Percentiles rank a stretch among this genome's conserved stretches.
These are phyloP conservation scores for Fusarium falciforme DNA, from an alignment of 2,329 filamentous ascomycete genomes.

Conservation along the genomic window DNA sequence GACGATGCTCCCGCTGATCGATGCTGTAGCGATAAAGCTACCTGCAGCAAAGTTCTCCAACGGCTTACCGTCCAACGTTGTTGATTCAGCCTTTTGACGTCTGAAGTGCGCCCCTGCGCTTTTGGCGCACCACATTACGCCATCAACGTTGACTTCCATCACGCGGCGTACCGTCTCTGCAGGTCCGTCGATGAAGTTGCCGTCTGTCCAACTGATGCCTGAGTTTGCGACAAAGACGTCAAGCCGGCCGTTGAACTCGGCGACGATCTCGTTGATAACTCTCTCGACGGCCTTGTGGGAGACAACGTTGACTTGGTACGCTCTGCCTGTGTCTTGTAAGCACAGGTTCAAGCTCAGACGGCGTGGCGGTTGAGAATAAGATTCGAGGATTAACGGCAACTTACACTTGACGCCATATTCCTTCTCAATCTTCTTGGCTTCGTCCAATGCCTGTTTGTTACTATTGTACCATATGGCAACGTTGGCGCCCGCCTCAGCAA, in stretches of 20 bases:
- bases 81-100: constrained; percentile 75
- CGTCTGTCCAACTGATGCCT: constrained; percentile 79
- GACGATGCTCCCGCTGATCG: constrained; percentile 82
- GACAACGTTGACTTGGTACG: constrained; percentile 72
- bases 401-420: constrained; percentile 75
- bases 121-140: constrained; percentile 81
- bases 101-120: constrained; percentile 77
- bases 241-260: constrained; percentile 78
- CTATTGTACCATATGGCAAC: constrained; percentile 79
- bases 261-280: constrained; percentile 63
- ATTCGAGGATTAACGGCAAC: constrained; percentile 39
- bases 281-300: constrained; percentile 62
- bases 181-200: constrained; percentile 73
- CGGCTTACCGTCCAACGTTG: constrained; percentile 69
- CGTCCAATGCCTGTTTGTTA: constrained; percentile 72
- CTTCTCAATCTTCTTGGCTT: constrained; percentile 72
- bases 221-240: constrained; percentile 86
- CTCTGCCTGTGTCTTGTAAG: constrained; percentile 60
- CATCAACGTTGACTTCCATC: constrained; percentile 78
- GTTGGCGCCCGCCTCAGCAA: constrained; percentile 78
- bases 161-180: constrained; percentile 75
- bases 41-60: constrained; percentile 71
- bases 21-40: constrained; percentile 82
- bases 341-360: neutral
- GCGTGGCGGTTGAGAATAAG: neutral